These are phyloP conservation scores for Megacollybia marginata DNA, from an alignment of 768 basidiomycete species.

Conservation along the genomic window DNA sequence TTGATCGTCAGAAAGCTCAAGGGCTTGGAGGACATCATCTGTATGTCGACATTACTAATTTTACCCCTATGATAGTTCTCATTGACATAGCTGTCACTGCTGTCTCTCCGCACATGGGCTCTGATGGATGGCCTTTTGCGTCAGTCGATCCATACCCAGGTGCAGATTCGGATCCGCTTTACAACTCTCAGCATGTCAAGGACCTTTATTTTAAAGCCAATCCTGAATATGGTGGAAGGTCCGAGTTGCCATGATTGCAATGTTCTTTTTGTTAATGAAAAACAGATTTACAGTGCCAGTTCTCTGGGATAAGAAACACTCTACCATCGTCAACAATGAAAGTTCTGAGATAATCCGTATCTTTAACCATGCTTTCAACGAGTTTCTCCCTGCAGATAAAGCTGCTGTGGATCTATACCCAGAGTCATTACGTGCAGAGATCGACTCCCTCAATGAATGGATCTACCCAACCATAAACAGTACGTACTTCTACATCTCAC, in stretches of 20 bases:
- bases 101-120: conserved; percentile 84
- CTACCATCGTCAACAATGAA: conserved; percentile 94
- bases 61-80: background rate
- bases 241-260: background rate
- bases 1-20: conserved; percentile 88
- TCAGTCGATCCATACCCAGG: conserved; percentile 59
- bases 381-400: conserved; percentile 57
- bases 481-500: conserved; percentile 24
- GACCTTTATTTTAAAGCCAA: conserved; percentile 80
- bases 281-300: conserved; percentile 79
- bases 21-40: conserved; percentile 77
- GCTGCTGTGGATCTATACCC: conserved; percentile 76
- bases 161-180: conserved; percentile 70
- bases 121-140: conserved; percentile 84
- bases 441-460: conserved; percentile 82
- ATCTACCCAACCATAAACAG: conserved; percentile 83
- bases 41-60: conserved; percentile 34
- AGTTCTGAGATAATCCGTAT: conserved; percentile 93
- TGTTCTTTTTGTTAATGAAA: background rate
- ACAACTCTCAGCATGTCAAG: conserved; percentile 61
- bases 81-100: conserved; percentile 54
- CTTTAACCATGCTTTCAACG: conserved; percentile 81
- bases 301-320: conserved; percentile 86
- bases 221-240: conserved; percentile 67
- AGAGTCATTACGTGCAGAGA: conserved; percentile 56